Percentiles rank a stretch among this genome's conserved stretches.
These are phyloP conservation scores for Juncus inflexus DNA, from an alignment of 176 grass and related monocot genomes.

Conservation along the genomic window DNA sequence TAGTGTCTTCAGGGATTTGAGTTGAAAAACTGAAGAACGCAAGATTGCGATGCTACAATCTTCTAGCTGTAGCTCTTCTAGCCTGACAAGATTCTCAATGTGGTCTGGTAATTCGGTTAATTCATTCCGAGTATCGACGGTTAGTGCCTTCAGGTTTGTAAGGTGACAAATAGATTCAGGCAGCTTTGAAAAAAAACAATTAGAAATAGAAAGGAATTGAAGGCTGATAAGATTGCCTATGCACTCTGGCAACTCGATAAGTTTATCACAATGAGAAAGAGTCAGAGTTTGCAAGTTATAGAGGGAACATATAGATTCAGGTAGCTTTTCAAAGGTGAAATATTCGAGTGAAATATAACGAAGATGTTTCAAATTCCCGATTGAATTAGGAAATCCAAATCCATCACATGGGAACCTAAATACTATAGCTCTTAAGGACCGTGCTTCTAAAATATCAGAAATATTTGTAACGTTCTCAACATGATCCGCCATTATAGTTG, in stretches of 20 bases:
- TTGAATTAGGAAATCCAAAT: neutral
- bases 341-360: neutral
- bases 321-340: neutral
- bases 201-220: neutral
- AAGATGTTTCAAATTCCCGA: slow-evolving; percentile 14
- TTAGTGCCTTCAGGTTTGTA: slow-evolving; percentile 1
- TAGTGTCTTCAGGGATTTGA: too few relatives aligned
- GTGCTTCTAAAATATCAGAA: slow-evolving; percentile 5
- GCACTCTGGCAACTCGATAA: slow-evolving; percentile 6
- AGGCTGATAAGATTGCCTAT: slow-evolving; percentile 15
- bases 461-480: neutral
- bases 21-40: too few relatives aligned
- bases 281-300: slow-evolving; percentile 15
- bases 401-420: neutral
- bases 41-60: too few relatives aligned
- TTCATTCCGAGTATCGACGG: neutral
- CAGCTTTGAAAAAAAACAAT: neutral
- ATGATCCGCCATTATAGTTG: neutral
- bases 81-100: too few relatives aligned
- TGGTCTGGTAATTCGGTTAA: neutral
- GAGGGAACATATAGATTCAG: neutral
- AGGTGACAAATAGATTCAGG: slow-evolving; percentile 1
- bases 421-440: neutral
- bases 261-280: neutral
- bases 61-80: too few relatives aligned